phyloP scores from a whole-genome alignment of 495 filamentous ascomycete genomes.

The Cairneyella variabilis region DNA sequence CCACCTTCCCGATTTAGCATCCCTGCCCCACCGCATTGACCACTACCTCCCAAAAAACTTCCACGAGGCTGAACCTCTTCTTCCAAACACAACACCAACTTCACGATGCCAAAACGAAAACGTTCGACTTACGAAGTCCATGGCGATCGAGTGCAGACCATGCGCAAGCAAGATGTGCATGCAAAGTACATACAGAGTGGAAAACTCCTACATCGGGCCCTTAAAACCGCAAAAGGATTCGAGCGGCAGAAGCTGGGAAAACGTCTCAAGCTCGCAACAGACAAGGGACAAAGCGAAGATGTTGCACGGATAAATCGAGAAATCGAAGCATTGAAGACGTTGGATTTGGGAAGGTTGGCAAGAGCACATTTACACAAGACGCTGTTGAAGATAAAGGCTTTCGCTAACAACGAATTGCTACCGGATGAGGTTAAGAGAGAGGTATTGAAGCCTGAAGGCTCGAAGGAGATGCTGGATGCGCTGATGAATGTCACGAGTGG shows the following conservation, averaged over 20 bases:
- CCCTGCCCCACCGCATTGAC: background rate
- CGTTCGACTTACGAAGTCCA: constrained; percentile 13
- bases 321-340: constrained; percentile 68
- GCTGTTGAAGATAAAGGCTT: constrained; percentile 66
- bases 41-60: background rate
- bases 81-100: background rate
- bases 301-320: constrained; percentile 63
- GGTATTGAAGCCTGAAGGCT: constrained; percentile 39
- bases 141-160: background rate
- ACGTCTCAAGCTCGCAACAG: constrained; percentile 62
- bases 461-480: constrained; percentile 42
- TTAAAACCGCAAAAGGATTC: constrained; percentile 81
- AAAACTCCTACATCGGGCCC: constrained; percentile 57
- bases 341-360: constrained; percentile 64
- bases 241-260: constrained; percentile 85
- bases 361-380: constrained; percentile 71
- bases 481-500: constrained; percentile 74
- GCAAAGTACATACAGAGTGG: constrained; percentile 55
- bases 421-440: constrained; percentile 46
- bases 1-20: constrained; percentile 6
- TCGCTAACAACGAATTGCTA: constrained; percentile 48
- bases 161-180: constrained; percentile 31
- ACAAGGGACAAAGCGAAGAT: constrained; percentile 40
- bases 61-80: constrained; percentile 18
- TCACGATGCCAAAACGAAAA: constrained; percentile 27